Conservation (phyloP, 768 basidiomycete species). For the Boletus tylopilopsis region DNA sequence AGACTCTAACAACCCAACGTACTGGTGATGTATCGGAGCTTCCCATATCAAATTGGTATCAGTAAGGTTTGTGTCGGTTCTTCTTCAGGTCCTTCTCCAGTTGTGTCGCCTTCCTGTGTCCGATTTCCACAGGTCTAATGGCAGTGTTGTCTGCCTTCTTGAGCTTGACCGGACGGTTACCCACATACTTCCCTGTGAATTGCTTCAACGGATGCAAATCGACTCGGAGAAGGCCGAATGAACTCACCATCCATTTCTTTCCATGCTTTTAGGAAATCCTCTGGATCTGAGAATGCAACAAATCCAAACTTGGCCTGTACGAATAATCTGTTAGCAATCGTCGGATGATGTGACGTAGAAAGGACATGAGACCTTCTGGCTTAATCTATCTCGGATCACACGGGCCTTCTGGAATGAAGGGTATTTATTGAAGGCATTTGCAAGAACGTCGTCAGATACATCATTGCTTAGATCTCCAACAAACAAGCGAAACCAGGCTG, state of each 20-base stretch:
- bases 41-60: constrained; percentile 14
- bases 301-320: constrained; percentile 92
- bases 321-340: constrained; percentile 5
- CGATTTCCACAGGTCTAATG: constrained; percentile 90
- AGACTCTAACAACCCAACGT: constrained; percentile 24
- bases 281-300: constrained; percentile 96
- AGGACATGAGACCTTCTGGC: constrained; percentile 70
- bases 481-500: constrained; percentile 96
- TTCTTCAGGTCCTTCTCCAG: constrained; percentile 91
- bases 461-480: constrained; percentile 98
- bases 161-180: constrained; percentile 93
- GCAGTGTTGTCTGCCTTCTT: constrained; percentile 89
- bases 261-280: constrained; percentile 98
- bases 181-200: constrained; percentile 88
- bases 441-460: constrained; percentile 91
- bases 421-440: constrained; percentile 92
- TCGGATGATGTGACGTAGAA: background rate
- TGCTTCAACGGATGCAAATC: constrained; percentile 2
- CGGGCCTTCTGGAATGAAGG: constrained; percentile 91
- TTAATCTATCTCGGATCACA: constrained; percentile 91
- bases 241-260: constrained; percentile 96
- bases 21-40: constrained; percentile 18
- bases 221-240: background rate
- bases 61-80: constrained; percentile 85
- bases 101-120: constrained; percentile 86